Evolutionary conservation across 345 rosid genomes (phyloP).

Genomic region (Brassica incana): DNA sequence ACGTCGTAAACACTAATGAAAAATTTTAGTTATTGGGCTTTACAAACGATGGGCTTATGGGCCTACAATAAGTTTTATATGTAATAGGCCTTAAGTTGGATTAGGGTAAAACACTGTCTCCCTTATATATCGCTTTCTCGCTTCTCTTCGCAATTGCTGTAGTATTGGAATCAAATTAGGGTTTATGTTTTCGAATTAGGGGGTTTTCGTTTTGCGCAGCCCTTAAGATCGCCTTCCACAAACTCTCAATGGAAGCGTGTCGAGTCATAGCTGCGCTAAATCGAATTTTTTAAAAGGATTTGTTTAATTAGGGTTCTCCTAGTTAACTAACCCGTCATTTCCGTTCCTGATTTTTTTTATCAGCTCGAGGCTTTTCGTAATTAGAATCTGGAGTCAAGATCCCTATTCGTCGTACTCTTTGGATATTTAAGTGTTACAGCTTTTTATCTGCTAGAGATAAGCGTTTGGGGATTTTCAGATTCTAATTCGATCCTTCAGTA

Average conservation of each 20-base stretch:
- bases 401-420: neutral
- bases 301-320: constrained; percentile 38
- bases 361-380: neutral
- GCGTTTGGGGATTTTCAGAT: constrained; percentile 18
- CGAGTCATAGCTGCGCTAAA: constrained; percentile 45
- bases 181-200: neutral
- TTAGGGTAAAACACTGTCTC: constrained; percentile 10
- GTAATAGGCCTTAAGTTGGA: neutral
- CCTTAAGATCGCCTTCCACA: constrained; percentile 49
- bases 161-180: neutral
- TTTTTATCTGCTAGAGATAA: constrained; percentile 9
- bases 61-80: neutral
- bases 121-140: neutral
- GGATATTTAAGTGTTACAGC: neutral
- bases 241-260: constrained; percentile 42
- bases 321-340: neutral
- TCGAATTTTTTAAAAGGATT: neutral
- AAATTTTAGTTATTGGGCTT: neutral
- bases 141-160: neutral
- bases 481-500: neutral
- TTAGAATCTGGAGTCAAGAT: constrained; percentile 19
- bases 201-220: constrained; percentile 11
- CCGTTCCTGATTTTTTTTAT: constrained; percentile 1
- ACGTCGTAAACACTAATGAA: neutral
- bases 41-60: neutral